Conservation (phyloP, 306 rosid species). For the Cicer yamashitae region DNA sequence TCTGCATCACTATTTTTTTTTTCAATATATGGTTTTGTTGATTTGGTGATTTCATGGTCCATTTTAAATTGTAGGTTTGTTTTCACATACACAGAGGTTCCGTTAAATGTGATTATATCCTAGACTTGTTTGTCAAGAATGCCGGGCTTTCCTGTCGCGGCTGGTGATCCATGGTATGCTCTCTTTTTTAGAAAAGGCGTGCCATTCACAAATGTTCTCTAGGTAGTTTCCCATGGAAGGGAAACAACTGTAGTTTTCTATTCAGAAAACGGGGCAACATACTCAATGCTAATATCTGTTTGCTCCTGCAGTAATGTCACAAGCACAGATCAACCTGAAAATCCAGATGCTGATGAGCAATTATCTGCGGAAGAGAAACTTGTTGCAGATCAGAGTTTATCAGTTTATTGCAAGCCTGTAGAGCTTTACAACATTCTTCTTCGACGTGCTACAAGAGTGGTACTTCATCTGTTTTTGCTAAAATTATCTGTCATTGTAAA, state of each 20-base stretch:
- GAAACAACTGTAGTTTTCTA: constrained; percentile 27
- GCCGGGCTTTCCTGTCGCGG: constrained; percentile 54
- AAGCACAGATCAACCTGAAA: constrained; percentile 40
- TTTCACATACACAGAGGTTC: constrained; percentile 25
- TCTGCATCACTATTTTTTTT: not conserved
- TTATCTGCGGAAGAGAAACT: constrained; percentile 71
- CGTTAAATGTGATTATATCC: constrained; percentile 34
- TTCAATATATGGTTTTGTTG: constrained; percentile 35
- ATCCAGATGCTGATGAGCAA: constrained; percentile 52
- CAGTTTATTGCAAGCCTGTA: constrained; percentile 79
- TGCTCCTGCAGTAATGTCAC: constrained; percentile 43
- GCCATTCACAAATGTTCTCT: constrained; percentile 18
- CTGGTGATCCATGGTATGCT: constrained; percentile 57
- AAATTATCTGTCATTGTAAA: constrained; percentile 21
- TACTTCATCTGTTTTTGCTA: constrained; percentile 42
- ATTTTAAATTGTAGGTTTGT: constrained; percentile 45
- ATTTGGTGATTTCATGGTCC: constrained; percentile 37
- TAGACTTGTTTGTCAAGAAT: constrained; percentile 44
- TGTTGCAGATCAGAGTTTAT: constrained; percentile 71
- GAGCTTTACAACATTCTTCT: constrained; percentile 80
- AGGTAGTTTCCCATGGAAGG: constrained; percentile 26
- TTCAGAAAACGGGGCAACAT: constrained; percentile 1
- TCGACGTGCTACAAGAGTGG: constrained; percentile 60
- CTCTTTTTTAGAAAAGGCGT: constrained; percentile 20
- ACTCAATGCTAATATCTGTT: constrained; percentile 38